Base-by-base conservation (phyloP, 257 asterid genomes). In the Solanum paucissectum region DNA sequence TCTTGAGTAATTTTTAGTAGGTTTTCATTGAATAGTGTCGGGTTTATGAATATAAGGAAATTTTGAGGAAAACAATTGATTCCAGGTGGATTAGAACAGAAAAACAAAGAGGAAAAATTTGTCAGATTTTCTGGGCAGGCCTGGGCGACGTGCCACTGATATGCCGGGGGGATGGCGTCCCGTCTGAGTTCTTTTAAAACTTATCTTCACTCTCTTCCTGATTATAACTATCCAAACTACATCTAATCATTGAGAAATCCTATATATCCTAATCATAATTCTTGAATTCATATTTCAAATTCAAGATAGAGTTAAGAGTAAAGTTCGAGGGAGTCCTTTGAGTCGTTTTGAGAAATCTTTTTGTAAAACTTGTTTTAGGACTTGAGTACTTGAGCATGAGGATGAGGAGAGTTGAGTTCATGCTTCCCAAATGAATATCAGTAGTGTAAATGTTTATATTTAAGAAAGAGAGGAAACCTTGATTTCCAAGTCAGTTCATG, bases 81-180 rank as follows among this genome's bases (percentile, higher is more conserved):
- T 52, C 0, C 3, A 16, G 9, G 23, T 52, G 62, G n/a, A 52
- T 16, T 52, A 52, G 62, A 16, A 52, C 21, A 52, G 18, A 52
- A 52, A 52, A 16, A 6, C 62, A 3, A 52, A 52, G 4, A 52
- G 62, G 23, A 16, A 52, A 52, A 52, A 52, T 52, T 52, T 1
- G 23, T 52, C 23, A 0, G 4, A 6, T 52, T 52, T 52, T 52
- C 3, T 52, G 4, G 4, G 9, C 9, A 52, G 23, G 62, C 7
- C 9, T 2, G 62, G 62, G 23, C 8, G 9, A 52, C 3, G 62
- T 23, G 9, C 23, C 62, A 52, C 1, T 52, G 4, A 52, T 16
- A 52, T 4, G 0, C 23, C 0, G 9, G n/a, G 23, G 62, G n/a
- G 3, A 0, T 52, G 9, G 62, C 0, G 7, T 46, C 18, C 7